Evolutionary conservation across 1,284 basidiomycete species (phyloP).

Genomic region (Puccinia hordei): DNA sequence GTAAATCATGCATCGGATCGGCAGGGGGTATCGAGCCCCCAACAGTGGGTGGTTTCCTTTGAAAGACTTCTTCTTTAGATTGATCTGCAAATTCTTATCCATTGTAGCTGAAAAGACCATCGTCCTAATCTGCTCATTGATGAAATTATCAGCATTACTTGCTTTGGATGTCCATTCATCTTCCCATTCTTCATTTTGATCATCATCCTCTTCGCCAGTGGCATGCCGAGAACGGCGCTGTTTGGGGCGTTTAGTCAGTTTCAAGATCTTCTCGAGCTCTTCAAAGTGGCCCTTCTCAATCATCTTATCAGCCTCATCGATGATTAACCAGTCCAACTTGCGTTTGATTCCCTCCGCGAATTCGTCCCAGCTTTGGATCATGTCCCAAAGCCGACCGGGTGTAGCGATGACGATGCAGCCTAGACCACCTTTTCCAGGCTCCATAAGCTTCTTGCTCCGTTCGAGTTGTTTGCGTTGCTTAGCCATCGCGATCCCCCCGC

Average conservation of each 20-base stretch:
- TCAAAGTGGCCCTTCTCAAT: constrained; percentile 95
- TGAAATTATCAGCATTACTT: constrained; percentile 55
- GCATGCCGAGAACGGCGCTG: constrained; percentile 10
- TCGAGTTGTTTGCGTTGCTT: constrained; percentile 87
- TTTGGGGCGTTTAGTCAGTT: constrained; percentile 64
- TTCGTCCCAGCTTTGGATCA: constrained; percentile 64
- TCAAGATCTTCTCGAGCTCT: constrained; percentile 88
- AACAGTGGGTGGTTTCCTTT: constrained; percentile 14
- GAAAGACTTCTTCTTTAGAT: constrained; percentile 65
- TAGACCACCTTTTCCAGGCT: constrained; percentile 35
- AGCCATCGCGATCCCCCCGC: constrained; percentile 91
- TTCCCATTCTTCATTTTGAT: constrained; percentile 34
- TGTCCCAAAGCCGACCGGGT: constrained; percentile 94
- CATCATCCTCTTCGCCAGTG: background rate
- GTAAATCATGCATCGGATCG: constrained; percentile 73
- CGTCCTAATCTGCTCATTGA: constrained; percentile 71
- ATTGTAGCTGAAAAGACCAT: constrained; percentile 97
- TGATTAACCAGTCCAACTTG: constrained; percentile 76
- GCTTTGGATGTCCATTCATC: constrained; percentile 53
- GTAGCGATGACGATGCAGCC: constrained; percentile 84
- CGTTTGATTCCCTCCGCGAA: constrained; percentile 69
- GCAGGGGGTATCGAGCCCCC: background rate
- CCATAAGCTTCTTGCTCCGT: constrained; percentile 66
- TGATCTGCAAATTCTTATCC: constrained; percentile 88
- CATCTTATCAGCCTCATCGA: constrained; percentile 99